phyloP scores from a whole-genome alignment of 2,329 filamentous ascomycete species.

The Keithomyces neogunnii region DNA sequence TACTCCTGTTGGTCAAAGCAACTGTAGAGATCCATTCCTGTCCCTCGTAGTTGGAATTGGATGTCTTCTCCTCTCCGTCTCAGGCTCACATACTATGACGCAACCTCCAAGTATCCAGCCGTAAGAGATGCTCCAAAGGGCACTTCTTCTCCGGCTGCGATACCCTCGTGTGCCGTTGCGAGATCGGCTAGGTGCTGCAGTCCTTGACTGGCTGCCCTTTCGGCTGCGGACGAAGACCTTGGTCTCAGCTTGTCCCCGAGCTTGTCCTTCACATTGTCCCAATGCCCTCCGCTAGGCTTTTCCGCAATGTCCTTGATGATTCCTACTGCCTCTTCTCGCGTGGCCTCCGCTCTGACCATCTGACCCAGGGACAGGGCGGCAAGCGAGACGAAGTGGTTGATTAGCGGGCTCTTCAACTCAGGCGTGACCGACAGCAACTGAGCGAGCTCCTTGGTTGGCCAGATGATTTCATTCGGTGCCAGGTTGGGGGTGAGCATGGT shows the following conservation, averaged over 20 bases:
- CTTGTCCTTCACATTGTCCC: constrained; percentile 48
- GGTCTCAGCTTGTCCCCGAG: constrained; percentile 25
- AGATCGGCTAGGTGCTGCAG: constrained; percentile 55
- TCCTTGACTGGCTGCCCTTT: constrained; percentile 39
- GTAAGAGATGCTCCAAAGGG: constrained; percentile 24
- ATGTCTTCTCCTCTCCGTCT: not conserved
- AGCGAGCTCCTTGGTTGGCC: constrained; percentile 50
- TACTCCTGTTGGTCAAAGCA: too few species aligned
- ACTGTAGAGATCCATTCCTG: not conserved
- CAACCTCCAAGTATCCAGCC: constrained; percentile 25
- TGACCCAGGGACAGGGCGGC: constrained; percentile 53
- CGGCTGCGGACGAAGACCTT: constrained; percentile 23
- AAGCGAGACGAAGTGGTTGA: constrained; percentile 57
- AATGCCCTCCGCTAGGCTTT: constrained; percentile 39
- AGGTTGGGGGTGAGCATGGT: constrained; percentile 50
- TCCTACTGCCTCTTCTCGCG: constrained; percentile 47
- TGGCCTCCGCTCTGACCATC: constrained; percentile 45
- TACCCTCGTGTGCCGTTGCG: constrained; percentile 35
- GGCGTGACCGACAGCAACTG: constrained; percentile 47
- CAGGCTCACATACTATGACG: not conserved
- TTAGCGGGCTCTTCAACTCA: constrained; percentile 52
- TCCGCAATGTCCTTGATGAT: constrained; percentile 50
- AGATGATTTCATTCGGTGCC: constrained; percentile 48
- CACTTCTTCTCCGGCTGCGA: constrained; percentile 21
- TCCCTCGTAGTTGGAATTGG: not conserved